Conservation (phyloP, 805 yeast genomes). For the Candida boidinii region DNA sequence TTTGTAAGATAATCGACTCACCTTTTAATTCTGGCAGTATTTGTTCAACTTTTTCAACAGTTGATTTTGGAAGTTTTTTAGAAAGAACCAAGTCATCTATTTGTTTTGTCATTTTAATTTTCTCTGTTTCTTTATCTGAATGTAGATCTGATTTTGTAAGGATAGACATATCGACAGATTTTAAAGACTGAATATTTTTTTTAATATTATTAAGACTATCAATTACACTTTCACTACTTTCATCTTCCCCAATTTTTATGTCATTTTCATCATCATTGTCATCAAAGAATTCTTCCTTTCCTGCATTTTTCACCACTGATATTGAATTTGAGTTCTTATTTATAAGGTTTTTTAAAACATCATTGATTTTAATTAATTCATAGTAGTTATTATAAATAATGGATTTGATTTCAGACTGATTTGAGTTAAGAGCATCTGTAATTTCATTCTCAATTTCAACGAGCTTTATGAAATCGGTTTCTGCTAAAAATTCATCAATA, state of each 20-base stretch:
- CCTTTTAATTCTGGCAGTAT: constrained; percentile 12
- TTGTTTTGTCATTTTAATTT: constrained; percentile 9
- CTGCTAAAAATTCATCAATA: constrained; percentile 23
- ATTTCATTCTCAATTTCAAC: constrained; percentile 30
- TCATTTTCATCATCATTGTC: constrained; percentile 3
- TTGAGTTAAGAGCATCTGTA: constrained; percentile 37
- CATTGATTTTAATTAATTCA: constrained; percentile 60
- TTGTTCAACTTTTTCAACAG: constrained; percentile 10
- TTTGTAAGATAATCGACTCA: constrained; percentile 15
- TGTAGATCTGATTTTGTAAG: no score
- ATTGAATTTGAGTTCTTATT: constrained; percentile 5
- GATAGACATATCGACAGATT: no score
- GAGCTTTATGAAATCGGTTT: constrained; percentile 22
- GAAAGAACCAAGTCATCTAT: constrained; percentile 11
- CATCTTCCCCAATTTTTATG: background rate
- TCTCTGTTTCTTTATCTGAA: constrained; percentile 2
- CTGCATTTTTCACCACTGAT: background rate
- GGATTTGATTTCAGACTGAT: constrained; percentile 55
- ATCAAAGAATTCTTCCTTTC: background rate
- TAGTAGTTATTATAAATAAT: constrained; percentile 70
- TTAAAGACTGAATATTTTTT: no score
- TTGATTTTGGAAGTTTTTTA: constrained; percentile 7
- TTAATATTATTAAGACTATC: constrained; percentile 2
- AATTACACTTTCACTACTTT: constrained; percentile 10
- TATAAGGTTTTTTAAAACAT: constrained; percentile 35